Base-by-base conservation (phyloP, 169 alveolate species). In the Eimeria falciformis region DNA sequence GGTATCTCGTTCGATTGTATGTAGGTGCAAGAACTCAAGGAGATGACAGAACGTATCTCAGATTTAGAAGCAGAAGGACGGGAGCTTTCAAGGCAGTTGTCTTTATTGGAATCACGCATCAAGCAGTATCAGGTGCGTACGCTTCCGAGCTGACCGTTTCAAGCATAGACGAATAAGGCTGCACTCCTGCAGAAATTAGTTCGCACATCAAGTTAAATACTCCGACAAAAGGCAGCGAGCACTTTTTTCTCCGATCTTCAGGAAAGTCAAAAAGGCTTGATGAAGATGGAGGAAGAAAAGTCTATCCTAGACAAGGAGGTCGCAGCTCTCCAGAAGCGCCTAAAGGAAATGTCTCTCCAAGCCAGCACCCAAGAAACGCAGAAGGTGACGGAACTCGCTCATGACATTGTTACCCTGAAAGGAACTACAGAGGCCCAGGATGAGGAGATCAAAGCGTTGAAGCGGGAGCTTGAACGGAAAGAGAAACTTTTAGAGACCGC, bases 21-120 rank as follows among this genome's bases (percentile, higher is more conserved):
- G 21, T 77, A 86, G 92, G 92, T 86, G 37, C 92, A 86, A 71
- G 92, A 86, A 37, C 43, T 86, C 73, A 86, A 86, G 62, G 92
- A 86, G 47, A 86, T 86, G 92, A 71, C 92, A 23, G 92, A 86
- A 18, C 92, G 92, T 78, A 75, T 86, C 11, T 55, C 86, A 21
- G 69, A 69, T 37, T 47, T 86, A 56, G 78, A 69, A 65, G 83
- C 92, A 25, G 92, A 86, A 77, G 73, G 75, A 6, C 85, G 92
- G 50, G 92, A 86, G 23, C 92, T 86, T 17, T 69, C 85, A 3
- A 37, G 86, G 0, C 92, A 86, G 83, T 66, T 86, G 43, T 33
- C 66, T 5, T 17, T 77, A 40, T 25, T 86, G 53, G 92, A 86
- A 23, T 23, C 85, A 11, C 84, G 82, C 45, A 75, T 86, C 78